phyloP scores from a whole-genome alignment of 208 protist genomes.

The Hexamita inflata region DNA sequence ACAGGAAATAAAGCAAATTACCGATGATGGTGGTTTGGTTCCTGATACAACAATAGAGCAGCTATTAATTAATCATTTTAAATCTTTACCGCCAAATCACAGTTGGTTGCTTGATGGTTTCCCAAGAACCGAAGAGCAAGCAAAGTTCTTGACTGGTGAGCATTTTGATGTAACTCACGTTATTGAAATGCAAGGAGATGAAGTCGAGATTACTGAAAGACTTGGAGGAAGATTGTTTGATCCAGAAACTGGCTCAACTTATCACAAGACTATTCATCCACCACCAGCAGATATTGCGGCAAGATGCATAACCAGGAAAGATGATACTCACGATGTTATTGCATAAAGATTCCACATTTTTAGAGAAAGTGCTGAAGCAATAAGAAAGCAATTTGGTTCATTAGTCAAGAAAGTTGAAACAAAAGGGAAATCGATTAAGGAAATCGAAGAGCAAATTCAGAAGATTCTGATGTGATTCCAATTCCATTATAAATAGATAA shows the following conservation, averaged over 20 bases:
- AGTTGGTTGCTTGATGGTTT: slow-evolving; percentile 54
- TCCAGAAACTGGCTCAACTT: slow-evolving; percentile 42
- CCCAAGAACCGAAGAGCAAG: slow-evolving; percentile 46
- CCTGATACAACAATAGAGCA: slow-evolving; percentile 59
- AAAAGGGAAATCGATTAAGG: no score
- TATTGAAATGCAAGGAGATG: slow-evolving; percentile 38
- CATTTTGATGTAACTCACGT: no score
- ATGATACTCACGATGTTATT: slow-evolving; percentile 26
- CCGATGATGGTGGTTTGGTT: slow-evolving; percentile 54
- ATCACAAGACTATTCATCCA: slow-evolving; percentile 39
- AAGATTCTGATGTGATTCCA: no score
- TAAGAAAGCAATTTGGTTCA: no score
- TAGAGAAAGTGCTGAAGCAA: no score
- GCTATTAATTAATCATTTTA: slow-evolving; percentile 51
- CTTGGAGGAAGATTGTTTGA: slow-evolving; percentile 37
- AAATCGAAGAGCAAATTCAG: no score
- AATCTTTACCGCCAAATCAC: slow-evolving; percentile 36
- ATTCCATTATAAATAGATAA: no score
- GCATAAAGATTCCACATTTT: background rate
- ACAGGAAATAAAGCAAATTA: slow-evolving; percentile 49
- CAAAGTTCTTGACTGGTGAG: slow-evolving; percentile 23
- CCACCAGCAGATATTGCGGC: slow-evolving; percentile 43
- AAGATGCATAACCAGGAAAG: background rate
- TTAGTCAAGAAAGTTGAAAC: no score
- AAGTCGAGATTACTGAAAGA: slow-evolving; percentile 41